Evolutionary conservation across 805 yeast species (phyloP).

Genomic region (Naumovozyma castellii): DNA sequence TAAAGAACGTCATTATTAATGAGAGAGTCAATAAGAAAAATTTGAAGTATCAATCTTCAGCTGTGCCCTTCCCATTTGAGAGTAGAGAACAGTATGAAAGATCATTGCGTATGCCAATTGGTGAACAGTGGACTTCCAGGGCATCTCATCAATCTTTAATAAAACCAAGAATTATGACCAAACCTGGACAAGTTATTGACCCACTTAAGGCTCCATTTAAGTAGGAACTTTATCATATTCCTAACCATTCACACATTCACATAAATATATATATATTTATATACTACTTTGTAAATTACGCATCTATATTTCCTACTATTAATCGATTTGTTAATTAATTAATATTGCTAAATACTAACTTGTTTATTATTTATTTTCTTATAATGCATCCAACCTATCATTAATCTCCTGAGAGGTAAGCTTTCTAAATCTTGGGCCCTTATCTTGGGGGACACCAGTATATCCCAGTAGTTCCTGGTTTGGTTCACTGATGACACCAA

Average conservation of each 20-base stretch:
- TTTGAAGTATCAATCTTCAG: conserved; percentile 72
- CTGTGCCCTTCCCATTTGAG: conserved; percentile 94
- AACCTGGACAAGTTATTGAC: conserved; percentile 82
- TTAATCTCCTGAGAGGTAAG: conserved; percentile 85
- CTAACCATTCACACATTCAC: background rate
- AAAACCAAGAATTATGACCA: conserved; percentile 79
- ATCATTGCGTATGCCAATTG: conserved; percentile 88
- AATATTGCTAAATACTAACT: background rate
- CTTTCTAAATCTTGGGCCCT: conserved; percentile 84
- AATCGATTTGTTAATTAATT: background rate
- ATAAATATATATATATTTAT: background rate
- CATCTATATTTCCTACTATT: background rate
- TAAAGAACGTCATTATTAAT: conserved; percentile 78
- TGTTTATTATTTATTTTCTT: conserved; percentile 12
- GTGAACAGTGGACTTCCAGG: conserved; percentile 91
- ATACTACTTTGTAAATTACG: background rate
- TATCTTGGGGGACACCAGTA: conserved; percentile 64
- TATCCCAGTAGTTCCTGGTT: conserved; percentile 76
- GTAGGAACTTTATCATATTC: conserved; percentile 5
- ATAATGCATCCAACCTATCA: conserved; percentile 89
- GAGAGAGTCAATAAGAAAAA: conserved; percentile 80
- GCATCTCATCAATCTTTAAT: conserved; percentile 79
- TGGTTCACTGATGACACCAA: conserved; percentile 76
- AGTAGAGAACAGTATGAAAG: conserved; percentile 91
- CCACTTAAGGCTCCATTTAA: conserved; percentile 84